A percentile compares a stretch with the other conserved stretches of the same genome.
phyloP scores from a whole-genome alignment of 208 protist genomes.

The Angomonas ambiguus region DNA sequence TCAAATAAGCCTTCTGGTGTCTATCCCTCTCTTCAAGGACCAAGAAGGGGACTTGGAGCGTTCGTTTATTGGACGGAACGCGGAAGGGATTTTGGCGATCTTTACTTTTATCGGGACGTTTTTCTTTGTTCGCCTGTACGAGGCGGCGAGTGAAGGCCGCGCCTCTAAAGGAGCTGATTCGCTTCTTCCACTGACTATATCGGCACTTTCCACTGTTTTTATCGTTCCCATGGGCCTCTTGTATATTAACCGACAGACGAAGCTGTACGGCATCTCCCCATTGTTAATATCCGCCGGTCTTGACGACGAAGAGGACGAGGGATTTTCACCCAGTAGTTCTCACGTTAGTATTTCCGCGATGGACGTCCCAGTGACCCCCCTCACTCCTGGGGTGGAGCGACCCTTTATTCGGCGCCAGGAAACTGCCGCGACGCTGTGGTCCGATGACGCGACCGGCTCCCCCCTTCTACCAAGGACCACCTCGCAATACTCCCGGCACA shows the following conservation, averaged over 20 bases:
- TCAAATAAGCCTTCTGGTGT: conserved; percentile 41
- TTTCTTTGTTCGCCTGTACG: conserved; percentile 43
- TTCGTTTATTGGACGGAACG: conserved; percentile 47
- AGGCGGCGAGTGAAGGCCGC: conserved; percentile 23
- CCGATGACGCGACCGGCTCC: background rate
- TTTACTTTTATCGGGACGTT: conserved; percentile 52
- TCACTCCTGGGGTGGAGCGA: background rate
- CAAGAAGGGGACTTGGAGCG: conserved; percentile 19
- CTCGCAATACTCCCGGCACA: conserved; percentile 19
- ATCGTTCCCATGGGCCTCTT: conserved; percentile 64
- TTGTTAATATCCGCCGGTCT: conserved; percentile 26
- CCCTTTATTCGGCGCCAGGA: background rate
- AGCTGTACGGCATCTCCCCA: conserved; percentile 30
- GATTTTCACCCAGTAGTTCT: conserved; percentile 5
- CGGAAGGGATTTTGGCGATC: conserved; percentile 62
- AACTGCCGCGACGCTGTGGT: conserved; percentile 4
- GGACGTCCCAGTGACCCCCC: background rate
- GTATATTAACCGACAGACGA: conserved; percentile 59
- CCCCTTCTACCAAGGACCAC: background rate
- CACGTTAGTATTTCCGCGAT: background rate
- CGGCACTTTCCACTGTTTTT: conserved; percentile 40
- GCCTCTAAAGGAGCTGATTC: conserved; percentile 24
- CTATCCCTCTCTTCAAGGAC: conserved; percentile 43
- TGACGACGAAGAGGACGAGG: conserved; percentile 22
- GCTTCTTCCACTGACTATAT: conserved; percentile 48